These are phyloP conservation scores for Delonix regia DNA, from an alignment of 306 rosid genomes.

Conservation along the genomic window DNA sequence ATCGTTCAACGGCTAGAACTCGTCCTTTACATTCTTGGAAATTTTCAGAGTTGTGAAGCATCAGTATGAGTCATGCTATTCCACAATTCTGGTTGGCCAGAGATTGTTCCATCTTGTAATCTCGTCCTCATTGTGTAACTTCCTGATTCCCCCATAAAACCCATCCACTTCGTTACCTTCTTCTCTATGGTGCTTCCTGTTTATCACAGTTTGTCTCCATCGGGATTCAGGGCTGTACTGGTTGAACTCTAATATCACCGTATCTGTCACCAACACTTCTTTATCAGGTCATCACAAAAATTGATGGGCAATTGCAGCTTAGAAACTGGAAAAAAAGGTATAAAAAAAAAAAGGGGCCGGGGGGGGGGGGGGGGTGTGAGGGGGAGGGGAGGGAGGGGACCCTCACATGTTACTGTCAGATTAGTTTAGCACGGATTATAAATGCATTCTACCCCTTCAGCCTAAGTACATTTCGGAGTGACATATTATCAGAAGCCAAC, in stretches of 20 bases:
- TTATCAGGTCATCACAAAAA: slow-evolving; percentile 19
- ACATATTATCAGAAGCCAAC: background rate
- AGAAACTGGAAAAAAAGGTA: background rate
- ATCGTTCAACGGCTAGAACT: slow-evolving; percentile 1
- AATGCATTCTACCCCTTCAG: background rate
- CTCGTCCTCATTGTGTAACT: slow-evolving; percentile 65
- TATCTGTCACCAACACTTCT: slow-evolving; percentile 56
- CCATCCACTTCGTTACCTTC: slow-evolving; percentile 86
- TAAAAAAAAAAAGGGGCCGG: no score
- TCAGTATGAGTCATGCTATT: slow-evolving; percentile 31
- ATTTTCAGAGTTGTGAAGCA: slow-evolving; percentile 32
- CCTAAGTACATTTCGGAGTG: background rate
- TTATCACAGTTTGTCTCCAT: slow-evolving; percentile 76
- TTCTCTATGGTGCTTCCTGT: slow-evolving; percentile 69
- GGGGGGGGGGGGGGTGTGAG: no score
- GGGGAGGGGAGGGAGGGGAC: background rate
- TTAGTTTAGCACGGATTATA: background rate
- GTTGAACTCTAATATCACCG: slow-evolving; percentile 74
- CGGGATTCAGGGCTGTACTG: slow-evolving; percentile 75
- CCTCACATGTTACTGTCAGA: background rate
- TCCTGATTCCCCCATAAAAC: slow-evolving; percentile 87
- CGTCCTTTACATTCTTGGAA: slow-evolving; percentile 18
- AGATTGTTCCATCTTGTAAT: slow-evolving; percentile 71
- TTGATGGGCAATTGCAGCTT: background rate
- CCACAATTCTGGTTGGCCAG: slow-evolving; percentile 66